Evolutionary conservation across 495 filamentous ascomycete genomes (phyloP), one percentile per base, ranked within the genome.

Genomic region (Endocarpon pusillum): DNA sequence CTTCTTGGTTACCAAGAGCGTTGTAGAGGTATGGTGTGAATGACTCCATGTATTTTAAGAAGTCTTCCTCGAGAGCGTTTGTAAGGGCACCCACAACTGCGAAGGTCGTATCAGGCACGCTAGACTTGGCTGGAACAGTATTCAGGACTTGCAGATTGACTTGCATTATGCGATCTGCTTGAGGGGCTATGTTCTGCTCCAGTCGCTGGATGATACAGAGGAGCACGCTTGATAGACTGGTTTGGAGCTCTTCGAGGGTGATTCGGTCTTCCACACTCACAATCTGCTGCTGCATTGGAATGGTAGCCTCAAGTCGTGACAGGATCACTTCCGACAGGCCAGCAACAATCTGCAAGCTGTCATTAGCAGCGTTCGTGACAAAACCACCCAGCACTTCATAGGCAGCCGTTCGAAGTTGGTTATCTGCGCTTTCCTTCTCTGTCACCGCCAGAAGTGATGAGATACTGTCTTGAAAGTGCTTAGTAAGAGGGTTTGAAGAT

Each of bases 361-460:
- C 84, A 35, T 77, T 77, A 12, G 86, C 91, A 41, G 86, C 69
- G 51, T 84, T 89, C 36, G 75, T 74, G 32, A 96, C 81, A 46
- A 94, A 96, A 0, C 81, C 74, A 56, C 86, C 92, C 21, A 97
- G 67, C 26, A 97, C 89, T 53, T 97, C 89, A 44, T 97, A 97
- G n/a, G 87, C 86, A 31, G 89, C 91, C 41, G 89, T 96, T 34
- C 89, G 80, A n/a, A 96, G 75, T 47, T 85, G 71, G 41, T 83
- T 82, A 44, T 97, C 91, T n/a, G 73, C 67, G 26, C 19, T 39
- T 38, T 56, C 71, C 65, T 77, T 67, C 48, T 85, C 83, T 5
- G 89, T 97, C 16, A 92, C 78, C 15, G 76, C 59, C 30, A 97
- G 66, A 35, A 97, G 68, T 40, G 75, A 80, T 45, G 73, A 73